Percentiles rank a stretch among this genome's conserved stretches.
Evolutionary conservation across 176 grass and related monocot species (phyloP).

Genomic region (Zizania latifolia): DNA sequence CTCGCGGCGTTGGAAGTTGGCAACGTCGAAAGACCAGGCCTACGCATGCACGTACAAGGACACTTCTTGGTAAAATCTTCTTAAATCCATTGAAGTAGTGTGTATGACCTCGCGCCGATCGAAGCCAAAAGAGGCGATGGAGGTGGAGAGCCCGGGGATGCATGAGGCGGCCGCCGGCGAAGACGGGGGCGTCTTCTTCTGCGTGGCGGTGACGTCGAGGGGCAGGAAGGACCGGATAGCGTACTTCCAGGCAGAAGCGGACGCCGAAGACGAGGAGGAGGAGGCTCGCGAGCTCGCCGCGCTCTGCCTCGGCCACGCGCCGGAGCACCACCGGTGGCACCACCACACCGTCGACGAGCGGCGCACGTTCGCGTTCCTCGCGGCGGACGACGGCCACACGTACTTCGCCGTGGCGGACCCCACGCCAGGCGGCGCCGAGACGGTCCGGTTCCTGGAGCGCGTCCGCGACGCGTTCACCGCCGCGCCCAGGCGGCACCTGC

Average conservation of each 20-base stretch:
- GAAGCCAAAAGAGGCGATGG: not conserved
- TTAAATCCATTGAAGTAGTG: not conserved
- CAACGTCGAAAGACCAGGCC: not conserved
- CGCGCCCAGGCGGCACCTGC: slow-evolving; percentile 27
- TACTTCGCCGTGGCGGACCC: slow-evolving; percentile 66
- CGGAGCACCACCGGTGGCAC: slow-evolving; percentile 63
- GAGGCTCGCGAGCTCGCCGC: slow-evolving; percentile 31
- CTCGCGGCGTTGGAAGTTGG: not conserved
- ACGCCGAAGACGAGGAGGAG: slow-evolving; percentile 28
- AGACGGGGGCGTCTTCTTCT: slow-evolving; percentile 33
- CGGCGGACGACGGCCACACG: slow-evolving; percentile 45
- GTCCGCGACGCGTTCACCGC: slow-evolving; percentile 35
- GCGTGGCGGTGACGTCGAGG: slow-evolving; percentile 35
- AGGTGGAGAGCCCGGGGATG: not conserved
- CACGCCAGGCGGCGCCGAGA: slow-evolving; percentile 34
- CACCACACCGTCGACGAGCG: slow-evolving; percentile 58
- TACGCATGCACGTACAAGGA: not conserved
- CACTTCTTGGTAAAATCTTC: not conserved
- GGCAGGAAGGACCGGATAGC: slow-evolving; percentile 28
- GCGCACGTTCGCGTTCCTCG: slow-evolving; percentile 56
- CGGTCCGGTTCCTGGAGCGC: slow-evolving; percentile 52
- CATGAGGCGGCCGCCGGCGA: not conserved
- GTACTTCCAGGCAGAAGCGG: slow-evolving; percentile 35
- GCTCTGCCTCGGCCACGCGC: slow-evolving; percentile 58
- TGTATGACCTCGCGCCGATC: slow-evolving; percentile 17